Conservation (phyloP, 2,329 filamentous ascomycete genomes). For the Claviceps pusilla region DNA sequence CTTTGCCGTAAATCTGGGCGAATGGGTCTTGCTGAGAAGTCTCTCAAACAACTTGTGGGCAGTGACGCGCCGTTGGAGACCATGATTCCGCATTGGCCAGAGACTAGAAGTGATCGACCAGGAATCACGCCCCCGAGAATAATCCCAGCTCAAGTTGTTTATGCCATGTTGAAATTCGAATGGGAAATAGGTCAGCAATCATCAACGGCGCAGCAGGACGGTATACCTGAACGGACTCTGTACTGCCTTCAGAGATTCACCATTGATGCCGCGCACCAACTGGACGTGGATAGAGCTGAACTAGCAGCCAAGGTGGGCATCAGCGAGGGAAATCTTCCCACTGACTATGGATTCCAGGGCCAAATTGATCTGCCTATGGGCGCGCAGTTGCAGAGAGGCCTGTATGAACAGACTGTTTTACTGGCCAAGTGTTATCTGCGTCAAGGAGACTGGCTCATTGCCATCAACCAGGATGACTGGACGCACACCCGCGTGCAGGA, state of each 20-base stretch:
- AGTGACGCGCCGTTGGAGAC: conserved; percentile 47
- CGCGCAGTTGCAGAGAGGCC: conserved; percentile 34
- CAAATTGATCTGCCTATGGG: conserved; percentile 30
- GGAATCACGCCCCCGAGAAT: conserved; percentile 20
- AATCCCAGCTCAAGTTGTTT: conserved; percentile 66
- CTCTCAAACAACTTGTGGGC: conserved; percentile 76
- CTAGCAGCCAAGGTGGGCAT: conserved; percentile 28
- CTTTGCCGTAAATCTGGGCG: conserved; percentile 92
- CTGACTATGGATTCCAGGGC: conserved; percentile 37
- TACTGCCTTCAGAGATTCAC: conserved; percentile 48
- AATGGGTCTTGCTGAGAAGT: conserved; percentile 89
- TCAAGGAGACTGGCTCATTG: conserved; percentile 89
- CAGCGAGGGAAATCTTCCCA: conserved; percentile 28
- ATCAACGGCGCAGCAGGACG: conserved; percentile 21
- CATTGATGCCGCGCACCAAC: conserved; percentile 38
- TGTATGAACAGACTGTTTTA: conserved; percentile 50
- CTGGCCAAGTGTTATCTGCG: conserved; percentile 92
- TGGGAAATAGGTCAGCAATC: conserved; percentile 70
- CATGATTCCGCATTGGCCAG: conserved; percentile 45
- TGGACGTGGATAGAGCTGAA: conserved; percentile 38
- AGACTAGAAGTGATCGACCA: conserved; percentile 14
- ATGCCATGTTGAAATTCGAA: conserved; percentile 93
- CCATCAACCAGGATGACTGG: conserved; percentile 78
- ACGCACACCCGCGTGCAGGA: conserved; percentile 72
- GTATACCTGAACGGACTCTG: conserved; percentile 38